Conservation (phyloP, 305 asterid genomes). For the Solanum hybrid region DNA sequence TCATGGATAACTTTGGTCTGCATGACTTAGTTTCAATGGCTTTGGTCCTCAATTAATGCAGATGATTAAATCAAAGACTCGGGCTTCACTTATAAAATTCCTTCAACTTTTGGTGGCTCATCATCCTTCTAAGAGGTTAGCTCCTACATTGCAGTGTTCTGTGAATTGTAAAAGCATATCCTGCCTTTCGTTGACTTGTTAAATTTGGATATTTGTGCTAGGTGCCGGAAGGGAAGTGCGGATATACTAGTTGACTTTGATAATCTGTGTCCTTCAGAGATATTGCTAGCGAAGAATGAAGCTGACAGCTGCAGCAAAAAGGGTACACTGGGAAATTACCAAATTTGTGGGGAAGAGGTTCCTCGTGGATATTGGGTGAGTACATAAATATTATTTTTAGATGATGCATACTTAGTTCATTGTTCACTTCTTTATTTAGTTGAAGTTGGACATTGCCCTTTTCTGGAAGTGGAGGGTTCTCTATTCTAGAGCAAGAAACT, state of each 20-base stretch:
- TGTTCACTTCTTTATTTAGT: not conserved
- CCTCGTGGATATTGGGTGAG: conserved; percentile 95
- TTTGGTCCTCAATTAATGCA: conserved; percentile 13
- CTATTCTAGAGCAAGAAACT: not conserved
- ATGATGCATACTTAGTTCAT: not conserved
- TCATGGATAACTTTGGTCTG: not conserved
- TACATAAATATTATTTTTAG: not conserved
- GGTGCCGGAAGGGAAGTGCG: conserved; percentile 90
- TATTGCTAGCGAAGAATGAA: conserved; percentile 24
- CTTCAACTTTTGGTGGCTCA: conserved; percentile 80
- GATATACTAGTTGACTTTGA: conserved; percentile 76
- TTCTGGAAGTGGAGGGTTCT: not conserved
- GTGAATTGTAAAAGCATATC: not conserved
- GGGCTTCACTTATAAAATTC: conserved; percentile 48
- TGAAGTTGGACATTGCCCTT: not conserved
- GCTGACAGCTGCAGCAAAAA: conserved; percentile 26
- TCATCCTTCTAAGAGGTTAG: conserved; percentile 82
- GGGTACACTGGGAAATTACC: conserved; percentile 31
- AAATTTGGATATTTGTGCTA: conserved; percentile 10
- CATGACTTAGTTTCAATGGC: not conserved
- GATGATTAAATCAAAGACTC: conserved; percentile 72
- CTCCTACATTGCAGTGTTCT: not conserved
- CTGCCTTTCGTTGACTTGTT: not conserved
- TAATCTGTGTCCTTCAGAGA: conserved; percentile 32
- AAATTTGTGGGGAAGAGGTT: conserved; percentile 75